Conservation (phyloP, 768 basidiomycete genomes). For the Lentinus tigrinus region DNA sequence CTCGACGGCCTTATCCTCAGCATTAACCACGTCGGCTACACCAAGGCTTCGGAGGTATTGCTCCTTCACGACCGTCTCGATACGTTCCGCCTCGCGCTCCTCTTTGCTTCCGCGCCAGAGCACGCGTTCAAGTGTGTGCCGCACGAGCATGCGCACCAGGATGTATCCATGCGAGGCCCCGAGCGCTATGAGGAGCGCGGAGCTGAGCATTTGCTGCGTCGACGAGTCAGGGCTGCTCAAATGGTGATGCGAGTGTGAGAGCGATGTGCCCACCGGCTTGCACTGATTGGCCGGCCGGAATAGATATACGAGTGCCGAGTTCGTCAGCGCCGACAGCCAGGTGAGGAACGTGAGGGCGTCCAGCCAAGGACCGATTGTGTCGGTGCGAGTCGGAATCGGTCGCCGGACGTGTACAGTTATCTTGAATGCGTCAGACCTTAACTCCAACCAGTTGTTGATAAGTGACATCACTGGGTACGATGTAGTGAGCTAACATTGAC, state of each 20-base stretch:
- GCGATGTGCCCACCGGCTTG: slow-evolving; percentile 26
- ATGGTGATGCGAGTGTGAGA: slow-evolving; percentile 23
- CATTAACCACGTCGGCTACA: slow-evolving; percentile 24
- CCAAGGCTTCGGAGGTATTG: slow-evolving; percentile 36
- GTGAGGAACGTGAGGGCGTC: slow-evolving; percentile 83
- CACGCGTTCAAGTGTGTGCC: slow-evolving; percentile 71
- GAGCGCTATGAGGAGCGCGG: slow-evolving; percentile 56
- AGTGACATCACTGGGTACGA: slow-evolving; percentile 58
- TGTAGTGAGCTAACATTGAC: neutral
- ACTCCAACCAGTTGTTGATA: slow-evolving; percentile 89
- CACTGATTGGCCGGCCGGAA: slow-evolving; percentile 56
- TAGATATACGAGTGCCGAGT: slow-evolving; percentile 87
- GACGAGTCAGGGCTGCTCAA: slow-evolving; percentile 11
- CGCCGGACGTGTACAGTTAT: slow-evolving; percentile 82
- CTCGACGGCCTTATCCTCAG: slow-evolving; percentile 20
- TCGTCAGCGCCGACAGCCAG: slow-evolving; percentile 87
- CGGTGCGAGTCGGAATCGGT: slow-evolving; percentile 83
- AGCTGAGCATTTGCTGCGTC: slow-evolving; percentile 25
- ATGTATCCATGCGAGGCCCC: slow-evolving; percentile 87
- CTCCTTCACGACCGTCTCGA: slow-evolving; percentile 55
- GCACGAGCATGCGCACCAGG: slow-evolving; percentile 56
- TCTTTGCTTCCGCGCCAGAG: slow-evolving; percentile 77
- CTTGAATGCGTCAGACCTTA: slow-evolving; percentile 94
- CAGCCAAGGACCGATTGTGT: slow-evolving; percentile 94
- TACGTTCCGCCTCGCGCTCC: slow-evolving; percentile 52